A percentile compares a stretch with the other conserved stretches of the same genome.
phyloP scores from a whole-genome alignment of 2,329 filamentous ascomycete species.

The Fusarium ramigenum region DNA sequence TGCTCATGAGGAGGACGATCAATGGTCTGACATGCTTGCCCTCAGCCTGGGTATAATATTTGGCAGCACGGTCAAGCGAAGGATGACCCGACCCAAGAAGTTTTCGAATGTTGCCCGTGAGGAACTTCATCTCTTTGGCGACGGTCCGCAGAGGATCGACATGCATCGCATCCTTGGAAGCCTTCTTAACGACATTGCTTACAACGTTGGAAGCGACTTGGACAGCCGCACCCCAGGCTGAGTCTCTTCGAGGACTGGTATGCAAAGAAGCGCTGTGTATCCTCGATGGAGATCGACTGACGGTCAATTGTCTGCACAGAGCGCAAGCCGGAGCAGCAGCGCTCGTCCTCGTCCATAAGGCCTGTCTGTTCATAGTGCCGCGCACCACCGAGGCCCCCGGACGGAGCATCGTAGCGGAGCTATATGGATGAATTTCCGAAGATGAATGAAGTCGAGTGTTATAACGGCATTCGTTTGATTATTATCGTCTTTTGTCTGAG shows the following conservation, averaged over 20 bases:
- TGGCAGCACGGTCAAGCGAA: slow-evolving; percentile 91
- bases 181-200: slow-evolving; percentile 70
- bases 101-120: slow-evolving; percentile 92
- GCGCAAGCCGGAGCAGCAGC: slow-evolving; percentile 42
- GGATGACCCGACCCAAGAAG: slow-evolving; percentile 95
- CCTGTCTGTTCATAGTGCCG: slow-evolving; percentile 47
- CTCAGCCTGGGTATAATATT: slow-evolving; percentile 97
- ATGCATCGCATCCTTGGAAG: slow-evolving; percentile 72
- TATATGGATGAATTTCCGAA: neutral
- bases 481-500: neutral
- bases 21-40: slow-evolving; percentile 96
- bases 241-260: slow-evolving; percentile 58
- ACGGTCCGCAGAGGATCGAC: slow-evolving; percentile 91
- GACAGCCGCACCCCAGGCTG: slow-evolving; percentile 81
- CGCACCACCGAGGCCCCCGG: slow-evolving; percentile 62
- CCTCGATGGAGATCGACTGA: slow-evolving; percentile 49
- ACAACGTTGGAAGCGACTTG: slow-evolving; percentile 76
- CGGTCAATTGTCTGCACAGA: slow-evolving; percentile 44
- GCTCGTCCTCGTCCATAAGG: slow-evolving; percentile 33
- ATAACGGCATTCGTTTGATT: slow-evolving; percentile 27
- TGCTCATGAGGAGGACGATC: slow-evolving; percentile 95
- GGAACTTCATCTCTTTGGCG: slow-evolving; percentile 94
- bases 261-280: slow-evolving; percentile 52
- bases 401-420: slow-evolving; percentile 61
- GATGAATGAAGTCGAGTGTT: neutral